Conservation (phyloP, 768 basidiomycete genomes). For the Melanogaster broomeanus region DNA sequence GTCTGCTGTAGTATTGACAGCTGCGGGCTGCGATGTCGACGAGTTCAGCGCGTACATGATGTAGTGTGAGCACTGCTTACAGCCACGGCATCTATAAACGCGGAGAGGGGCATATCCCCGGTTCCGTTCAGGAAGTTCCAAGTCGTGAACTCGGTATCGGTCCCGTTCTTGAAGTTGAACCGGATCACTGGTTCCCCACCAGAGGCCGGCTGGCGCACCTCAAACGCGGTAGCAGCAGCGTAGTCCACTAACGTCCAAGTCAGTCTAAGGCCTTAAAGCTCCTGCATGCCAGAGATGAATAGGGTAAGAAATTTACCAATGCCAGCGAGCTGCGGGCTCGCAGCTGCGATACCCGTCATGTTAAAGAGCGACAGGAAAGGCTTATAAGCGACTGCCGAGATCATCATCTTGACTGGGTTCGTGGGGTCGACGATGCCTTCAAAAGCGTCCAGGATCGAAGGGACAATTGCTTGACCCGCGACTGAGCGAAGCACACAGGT, state of each 20-base stretch:
- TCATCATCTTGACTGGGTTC: constrained; percentile 56
- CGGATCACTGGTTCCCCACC: constrained; percentile 54
- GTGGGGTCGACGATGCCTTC: constrained; percentile 48
- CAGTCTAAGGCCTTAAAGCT: neutral
- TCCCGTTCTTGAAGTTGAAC: constrained; percentile 73
- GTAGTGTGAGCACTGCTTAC: constrained; percentile 22
- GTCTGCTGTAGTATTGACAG: constrained; percentile 50
- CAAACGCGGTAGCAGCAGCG: constrained; percentile 56
- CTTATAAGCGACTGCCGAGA: constrained; percentile 71
- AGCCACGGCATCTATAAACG: constrained; percentile 45
- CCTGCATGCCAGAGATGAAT: neutral
- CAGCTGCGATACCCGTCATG: constrained; percentile 60
- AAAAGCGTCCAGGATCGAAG: constrained; percentile 58
- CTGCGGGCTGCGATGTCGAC: constrained; percentile 40
- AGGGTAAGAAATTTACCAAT: constrained; percentile 44
- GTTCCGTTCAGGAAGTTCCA: constrained; percentile 48
- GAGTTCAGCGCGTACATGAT: neutral
- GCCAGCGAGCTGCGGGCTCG: constrained; percentile 53
- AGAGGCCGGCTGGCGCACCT: constrained; percentile 51
- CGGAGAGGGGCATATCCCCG: constrained; percentile 55
- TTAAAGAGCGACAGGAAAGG: constrained; percentile 79
- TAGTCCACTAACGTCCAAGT: constrained; percentile 50
- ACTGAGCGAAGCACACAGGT: constrained; percentile 40
- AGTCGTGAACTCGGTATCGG: constrained; percentile 46
- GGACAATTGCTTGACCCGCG: constrained; percentile 64